Base-by-base conservation (phyloP, 2,329 filamentous ascomycete genomes). In the Talaromyces pinophilus region DNA sequence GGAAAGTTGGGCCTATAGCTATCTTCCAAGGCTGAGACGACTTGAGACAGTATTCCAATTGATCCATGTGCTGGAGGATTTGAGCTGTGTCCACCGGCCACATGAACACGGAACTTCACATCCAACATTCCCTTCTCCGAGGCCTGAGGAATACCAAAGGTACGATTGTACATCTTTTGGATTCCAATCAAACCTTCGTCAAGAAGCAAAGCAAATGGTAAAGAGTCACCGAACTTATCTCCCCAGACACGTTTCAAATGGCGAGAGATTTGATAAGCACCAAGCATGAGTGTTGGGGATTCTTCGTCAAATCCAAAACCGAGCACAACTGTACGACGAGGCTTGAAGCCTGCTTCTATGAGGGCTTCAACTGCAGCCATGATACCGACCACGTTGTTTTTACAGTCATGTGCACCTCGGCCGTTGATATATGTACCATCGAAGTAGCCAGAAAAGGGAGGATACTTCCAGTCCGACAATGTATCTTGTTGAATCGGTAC, bases 291-390 rank as follows among this genome's bases (percentile, higher is more conserved):
- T 5, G 87, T 86, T 19, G 83, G 84, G 60, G 83, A 86, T 73
- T 90, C 88, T 70, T 90, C 88, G 66, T 90, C 88, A 66, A 88
- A 90, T 0, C 88, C 88, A 69, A 89, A 87, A 1, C 84, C 85
- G 6, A 89, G 71, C 3, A 90, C 73, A 5, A 90, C 78, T 0
- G 86, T 88, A 57, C 88, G 81, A 64, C 78, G 81, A 0, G 87
- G 87, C 0, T 76, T 70, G 79, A 83, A 89, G 1, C 76, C 69
- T 42, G 84, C 80, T 0, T 79, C 76, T 15, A 90, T 75, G 0
- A 88, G 76, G 0, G 81, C 76, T 70, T 90, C 87, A 3, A 86
- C 72, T 0, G 81, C 82, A 62, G 84, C 85, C 65, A 86, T 72
- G 1, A 85, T 76, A 0, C 81, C 84, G 59, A 85, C 84, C 38